Base-by-base conservation (phyloP, 2,329 filamentous ascomycete genomes). In the Penicillium verrucosum region DNA sequence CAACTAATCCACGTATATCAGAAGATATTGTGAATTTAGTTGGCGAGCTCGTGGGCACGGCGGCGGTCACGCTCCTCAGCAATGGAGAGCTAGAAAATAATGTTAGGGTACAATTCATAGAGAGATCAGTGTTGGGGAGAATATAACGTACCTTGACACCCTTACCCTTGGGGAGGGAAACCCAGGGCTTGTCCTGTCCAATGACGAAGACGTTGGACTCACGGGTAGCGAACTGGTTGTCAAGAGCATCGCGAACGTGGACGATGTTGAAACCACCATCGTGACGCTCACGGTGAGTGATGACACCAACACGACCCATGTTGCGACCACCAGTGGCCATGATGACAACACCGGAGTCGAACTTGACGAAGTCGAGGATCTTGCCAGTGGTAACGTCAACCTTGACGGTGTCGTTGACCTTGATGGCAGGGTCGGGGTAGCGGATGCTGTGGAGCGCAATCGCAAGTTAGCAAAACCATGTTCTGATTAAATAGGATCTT, bases 391-490 rank as follows among this genome's bases (percentile, higher is more conserved):
- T 82, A 59, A 99, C 85, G 76, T 99, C 90, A 73, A 99, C 93
- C 91, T 99, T 99, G 82, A 99, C 92, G 60, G 94, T 97, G 85
- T 99, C 94, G 86, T 99, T 97, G 85, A 99, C 94, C 88, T 95
- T 96, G 88, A 99, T 96, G 70, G 87, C 77, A 65, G 94, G 94
- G 82, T 99, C 94, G 71, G 94, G 94, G 89, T 97, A 99, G 77
- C 94, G 94, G 85, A 99, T 97, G 80, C 94, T 99, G 79, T 72
- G 61, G 52, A 56, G 36, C 43, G 51, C 29, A 50, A 51, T 45
- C 44, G 30, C 54, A 50, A 45, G 73, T 75, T 71, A 75, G 72
- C 73, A 70, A 59, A 64, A 55, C 55, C 49, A 58, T 65, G 65
- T 68, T 58, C 69, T 60, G 16, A 50, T 36, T 5, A 41, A 30